Conservation (phyloP, 1,139 yeast species). For the Blastobotrys capitulatus region DNA sequence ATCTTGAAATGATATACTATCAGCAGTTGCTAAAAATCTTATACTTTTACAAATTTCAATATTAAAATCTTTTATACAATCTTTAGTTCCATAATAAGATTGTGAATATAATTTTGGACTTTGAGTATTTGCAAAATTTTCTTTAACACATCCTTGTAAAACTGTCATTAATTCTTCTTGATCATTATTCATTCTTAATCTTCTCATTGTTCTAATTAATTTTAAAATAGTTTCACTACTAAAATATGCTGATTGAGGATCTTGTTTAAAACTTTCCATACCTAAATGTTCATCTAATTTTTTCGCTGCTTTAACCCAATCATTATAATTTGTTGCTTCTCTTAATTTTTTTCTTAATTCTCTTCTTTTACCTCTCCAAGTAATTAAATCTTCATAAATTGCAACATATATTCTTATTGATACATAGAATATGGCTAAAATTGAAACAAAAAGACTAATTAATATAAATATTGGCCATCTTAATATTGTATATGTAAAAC, state of each 20-base stretch:
- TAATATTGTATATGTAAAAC: conserved; percentile 48
- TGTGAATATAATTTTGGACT: conserved; percentile 68
- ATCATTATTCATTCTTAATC: conserved; percentile 34
- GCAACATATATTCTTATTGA: conserved; percentile 58
- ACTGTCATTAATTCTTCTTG: conserved; percentile 49
- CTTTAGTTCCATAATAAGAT: conserved; percentile 69
- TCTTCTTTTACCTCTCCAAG: conserved; percentile 54
- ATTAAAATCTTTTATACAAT: conserved; percentile 52
- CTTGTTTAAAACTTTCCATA: conserved; percentile 57
- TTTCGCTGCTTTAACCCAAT: conserved; percentile 59
- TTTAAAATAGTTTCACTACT: conserved; percentile 57
- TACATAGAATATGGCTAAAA: conserved; percentile 48
- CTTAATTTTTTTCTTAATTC: conserved; percentile 47
- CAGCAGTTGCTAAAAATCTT: conserved; percentile 41
- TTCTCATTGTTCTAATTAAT: conserved; percentile 43
- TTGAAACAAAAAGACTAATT: conserved; percentile 48
- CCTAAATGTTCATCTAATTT: conserved; percentile 53
- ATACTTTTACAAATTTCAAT: conserved; percentile 48
- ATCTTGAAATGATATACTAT: conserved; percentile 35
- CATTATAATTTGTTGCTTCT: conserved; percentile 46
- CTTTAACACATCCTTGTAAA: conserved; percentile 62
- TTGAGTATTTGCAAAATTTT: conserved; percentile 76
- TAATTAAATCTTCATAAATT: conserved; percentile 48
- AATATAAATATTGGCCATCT: conserved; percentile 61
- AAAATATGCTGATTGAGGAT: conserved; percentile 60